phyloP scores from a whole-genome alignment of 768 basidiomycete genomes.

The Serendipita vermifera region DNA sequence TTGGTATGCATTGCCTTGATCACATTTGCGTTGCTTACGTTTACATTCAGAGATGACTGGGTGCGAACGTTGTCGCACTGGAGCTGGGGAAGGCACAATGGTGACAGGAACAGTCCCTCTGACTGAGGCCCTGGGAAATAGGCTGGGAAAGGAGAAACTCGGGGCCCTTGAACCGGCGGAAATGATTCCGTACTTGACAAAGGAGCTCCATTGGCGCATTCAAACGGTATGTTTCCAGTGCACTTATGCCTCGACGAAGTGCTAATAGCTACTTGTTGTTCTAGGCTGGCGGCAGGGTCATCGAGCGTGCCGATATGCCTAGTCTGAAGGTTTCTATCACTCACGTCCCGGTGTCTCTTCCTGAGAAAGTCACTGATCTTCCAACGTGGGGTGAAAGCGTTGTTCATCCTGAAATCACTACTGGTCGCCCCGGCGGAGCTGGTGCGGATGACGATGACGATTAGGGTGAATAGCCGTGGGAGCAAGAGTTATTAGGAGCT shows the following conservation, averaged over 20 bases:
- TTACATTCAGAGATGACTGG: conserved; percentile 16
- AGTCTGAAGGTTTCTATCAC: conserved; percentile 6
- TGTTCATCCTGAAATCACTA: background rate
- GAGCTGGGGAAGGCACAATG: conserved; percentile 19
- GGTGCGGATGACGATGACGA: background rate
- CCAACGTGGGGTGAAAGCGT: background rate
- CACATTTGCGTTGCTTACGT: background rate
- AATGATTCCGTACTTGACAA: conserved; percentile 30
- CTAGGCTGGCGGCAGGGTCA: background rate
- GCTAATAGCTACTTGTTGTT: background rate
- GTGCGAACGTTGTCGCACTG: conserved; percentile 31
- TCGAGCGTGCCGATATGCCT: background rate
- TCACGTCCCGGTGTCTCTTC: background rate
- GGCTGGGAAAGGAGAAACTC: conserved; percentile 17
- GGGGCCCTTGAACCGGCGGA: conserved; percentile 26
- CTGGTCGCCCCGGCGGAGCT: background rate
- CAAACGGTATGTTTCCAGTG: conserved; percentile 24
- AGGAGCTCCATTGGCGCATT: conserved; percentile 33
- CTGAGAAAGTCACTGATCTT: background rate
- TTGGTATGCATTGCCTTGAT: background rate
- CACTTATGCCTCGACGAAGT: background rate
- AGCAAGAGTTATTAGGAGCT: too few species aligned
- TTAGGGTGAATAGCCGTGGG: too few species aligned
- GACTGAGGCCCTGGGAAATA: conserved; percentile 25
- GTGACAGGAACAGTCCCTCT: conserved; percentile 36